Percentiles rank a stretch among this genome's conserved stretches.
phyloP scores from a whole-genome alignment of 1,284 basidiomycete genomes.

The Coniophora puteana region DNA sequence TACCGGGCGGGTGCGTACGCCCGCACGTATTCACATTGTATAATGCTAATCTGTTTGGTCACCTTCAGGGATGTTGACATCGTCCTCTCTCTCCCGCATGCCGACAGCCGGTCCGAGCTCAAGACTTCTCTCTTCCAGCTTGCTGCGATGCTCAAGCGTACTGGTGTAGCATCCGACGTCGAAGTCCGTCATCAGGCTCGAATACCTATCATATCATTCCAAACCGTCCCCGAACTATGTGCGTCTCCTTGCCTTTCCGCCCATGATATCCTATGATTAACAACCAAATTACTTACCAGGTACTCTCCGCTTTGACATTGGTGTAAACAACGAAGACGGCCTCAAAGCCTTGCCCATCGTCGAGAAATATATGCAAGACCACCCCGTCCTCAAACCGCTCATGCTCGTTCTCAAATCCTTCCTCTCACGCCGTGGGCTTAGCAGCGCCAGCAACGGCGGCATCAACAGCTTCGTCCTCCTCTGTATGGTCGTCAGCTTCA shows the following conservation, averaged over 20 bases:
- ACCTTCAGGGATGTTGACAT: no score
- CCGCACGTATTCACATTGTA: no score
- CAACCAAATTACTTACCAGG: slow-evolving; percentile 35
- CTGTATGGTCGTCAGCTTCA: slow-evolving; percentile 69
- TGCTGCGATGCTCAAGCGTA: no score
- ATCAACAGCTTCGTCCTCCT: slow-evolving; percentile 75
- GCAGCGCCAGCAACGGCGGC: slow-evolving; percentile 70
- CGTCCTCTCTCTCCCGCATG: no score
- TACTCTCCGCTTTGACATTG: slow-evolving; percentile 63
- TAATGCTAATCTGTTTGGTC: no score
- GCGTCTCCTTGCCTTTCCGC: slow-evolving; percentile 7
- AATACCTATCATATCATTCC: slow-evolving; percentile 32
- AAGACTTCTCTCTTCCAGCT: no score
- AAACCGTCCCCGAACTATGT: slow-evolving; percentile 28
- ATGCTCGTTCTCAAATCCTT: slow-evolving; percentile 72
- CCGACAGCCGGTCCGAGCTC: no score
- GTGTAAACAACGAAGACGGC: slow-evolving; percentile 65
- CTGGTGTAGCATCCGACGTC: no score
- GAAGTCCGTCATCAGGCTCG: slow-evolving; percentile 25
- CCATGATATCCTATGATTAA: no score
- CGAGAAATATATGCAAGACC: slow-evolving; percentile 48
- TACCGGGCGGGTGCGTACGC: no score
- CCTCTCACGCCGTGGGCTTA: slow-evolving; percentile 61
- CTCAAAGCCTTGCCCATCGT: slow-evolving; percentile 57
- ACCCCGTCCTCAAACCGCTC: slow-evolving; percentile 65